Evolutionary conservation across 257 asterid species (phyloP).

Genomic region (Capsicum rhomboideum): DNA sequence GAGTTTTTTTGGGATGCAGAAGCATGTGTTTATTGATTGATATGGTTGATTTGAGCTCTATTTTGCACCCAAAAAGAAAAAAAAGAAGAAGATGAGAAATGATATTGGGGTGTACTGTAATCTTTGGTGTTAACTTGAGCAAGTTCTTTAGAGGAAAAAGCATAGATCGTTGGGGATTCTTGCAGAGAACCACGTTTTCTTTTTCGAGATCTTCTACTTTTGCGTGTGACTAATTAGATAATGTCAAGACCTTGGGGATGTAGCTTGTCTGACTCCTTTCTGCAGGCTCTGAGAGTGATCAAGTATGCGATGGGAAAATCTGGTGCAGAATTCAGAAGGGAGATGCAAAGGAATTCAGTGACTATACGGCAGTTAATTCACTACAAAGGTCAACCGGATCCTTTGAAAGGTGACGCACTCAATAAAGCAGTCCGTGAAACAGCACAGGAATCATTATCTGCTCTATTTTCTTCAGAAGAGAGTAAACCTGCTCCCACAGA

Average conservation of each 20-base stretch:
- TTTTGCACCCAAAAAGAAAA: not conserved
- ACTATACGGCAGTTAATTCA: constrained; percentile 84
- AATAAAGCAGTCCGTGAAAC: constrained; percentile 96
- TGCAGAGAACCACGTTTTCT: not conserved
- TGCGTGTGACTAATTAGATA: not conserved
- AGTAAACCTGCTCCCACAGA: constrained; percentile 54
- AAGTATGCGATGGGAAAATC: constrained; percentile 94
- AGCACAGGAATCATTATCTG: constrained; percentile 90
- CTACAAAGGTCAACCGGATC: constrained; percentile 92
- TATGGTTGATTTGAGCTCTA: not conserved
- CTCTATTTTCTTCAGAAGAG: constrained; percentile 78
- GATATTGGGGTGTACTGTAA: not conserved
- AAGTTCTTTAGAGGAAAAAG: not conserved
- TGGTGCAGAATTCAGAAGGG: constrained; percentile 90
- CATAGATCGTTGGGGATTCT: not conserved
- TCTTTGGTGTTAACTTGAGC: not conserved
- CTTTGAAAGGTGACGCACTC: constrained; percentile 85
- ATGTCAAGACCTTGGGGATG: not conserved
- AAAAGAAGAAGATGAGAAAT: not conserved
- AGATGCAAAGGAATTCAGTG: constrained; percentile 95
- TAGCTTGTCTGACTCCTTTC: not conserved
- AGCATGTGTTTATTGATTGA: not conserved
- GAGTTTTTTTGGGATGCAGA: not conserved
- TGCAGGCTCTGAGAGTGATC: constrained; percentile 78
- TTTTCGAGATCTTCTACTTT: not conserved